Conservation (phyloP, 2,329 filamentous ascomycete species). For the Fusarium succisae region DNA sequence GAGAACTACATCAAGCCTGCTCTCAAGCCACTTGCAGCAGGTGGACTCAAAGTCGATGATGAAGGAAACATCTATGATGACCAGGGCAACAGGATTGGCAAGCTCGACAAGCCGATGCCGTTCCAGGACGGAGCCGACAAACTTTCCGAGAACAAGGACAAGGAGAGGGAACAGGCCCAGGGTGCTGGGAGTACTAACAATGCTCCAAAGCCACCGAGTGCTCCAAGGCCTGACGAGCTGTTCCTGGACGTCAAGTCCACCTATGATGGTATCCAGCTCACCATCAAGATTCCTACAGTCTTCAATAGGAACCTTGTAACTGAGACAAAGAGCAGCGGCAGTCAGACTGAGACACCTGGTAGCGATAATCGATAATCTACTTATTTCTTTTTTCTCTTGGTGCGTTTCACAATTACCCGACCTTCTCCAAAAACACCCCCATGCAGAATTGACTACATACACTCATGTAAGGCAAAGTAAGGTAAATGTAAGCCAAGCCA, state of each 20-base stretch:
- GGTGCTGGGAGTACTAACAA: neutral
- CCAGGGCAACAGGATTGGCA: constrained; percentile 68
- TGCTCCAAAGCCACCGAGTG: constrained; percentile 45
- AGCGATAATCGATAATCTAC: constrained; percentile 28
- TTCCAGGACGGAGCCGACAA: constrained; percentile 4
- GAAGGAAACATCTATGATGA: constrained; percentile 67
- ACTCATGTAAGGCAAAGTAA: constrained; percentile 8
- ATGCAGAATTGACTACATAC: constrained; percentile 9
- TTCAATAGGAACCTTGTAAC: constrained; percentile 51
- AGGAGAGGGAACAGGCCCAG: neutral
- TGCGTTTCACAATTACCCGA: constrained; percentile 29
- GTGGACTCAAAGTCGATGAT: constrained; percentile 64
- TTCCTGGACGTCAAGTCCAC: constrained; percentile 67
- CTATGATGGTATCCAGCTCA: constrained; percentile 65
- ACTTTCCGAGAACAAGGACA: constrained; percentile 10
- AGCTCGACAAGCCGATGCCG: constrained; percentile 59
- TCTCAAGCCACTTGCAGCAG: constrained; percentile 61
- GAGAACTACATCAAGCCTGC: constrained; percentile 62
- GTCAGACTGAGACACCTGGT: constrained; percentile 12
- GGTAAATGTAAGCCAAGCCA: constrained; percentile 9
- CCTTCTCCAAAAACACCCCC: constrained; percentile 12
- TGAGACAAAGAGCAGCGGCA: constrained; percentile 20
- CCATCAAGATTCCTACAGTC: constrained; percentile 66
- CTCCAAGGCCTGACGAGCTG: constrained; percentile 57
- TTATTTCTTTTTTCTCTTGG: constrained; percentile 5